Conservation (phyloP, 2,329 filamentous ascomycete species). For the Aspergillus nomiae region DNA sequence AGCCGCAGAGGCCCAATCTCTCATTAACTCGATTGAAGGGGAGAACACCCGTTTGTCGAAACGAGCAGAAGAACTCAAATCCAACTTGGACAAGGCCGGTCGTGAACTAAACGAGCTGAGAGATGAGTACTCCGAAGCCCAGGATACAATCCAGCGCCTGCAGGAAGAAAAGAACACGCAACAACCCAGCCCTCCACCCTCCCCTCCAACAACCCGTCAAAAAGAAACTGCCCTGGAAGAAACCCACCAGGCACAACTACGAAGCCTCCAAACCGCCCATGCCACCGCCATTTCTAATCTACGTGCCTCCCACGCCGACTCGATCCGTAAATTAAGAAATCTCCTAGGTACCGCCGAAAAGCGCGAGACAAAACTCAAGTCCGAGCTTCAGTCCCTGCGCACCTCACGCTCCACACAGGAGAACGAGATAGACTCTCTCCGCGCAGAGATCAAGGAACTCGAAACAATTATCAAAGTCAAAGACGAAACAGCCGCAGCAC, state of each 20-base stretch:
- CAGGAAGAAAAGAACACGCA: conserved; percentile 30
- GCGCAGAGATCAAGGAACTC: conserved; percentile 35
- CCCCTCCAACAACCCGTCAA: conserved; percentile 26
- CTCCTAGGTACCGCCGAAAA: conserved; percentile 36
- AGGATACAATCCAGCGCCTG: conserved; percentile 33
- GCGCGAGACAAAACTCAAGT: conserved; percentile 36
- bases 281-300: conserved; percentile 39
- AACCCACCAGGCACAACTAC: conserved; percentile 38
- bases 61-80: conserved; percentile 37
- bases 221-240: conserved; percentile 28
- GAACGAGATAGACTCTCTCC: conserved; percentile 30
- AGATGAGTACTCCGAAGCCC: conserved; percentile 34
- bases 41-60: conserved; percentile 42
- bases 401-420: conserved; percentile 23
- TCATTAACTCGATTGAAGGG: conserved; percentile 40
- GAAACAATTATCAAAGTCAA: conserved; percentile 40
- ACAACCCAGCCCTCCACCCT: conserved; percentile 33
- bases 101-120: conserved; percentile 32
- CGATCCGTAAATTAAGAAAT: conserved; percentile 38
- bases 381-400: conserved; percentile 35
- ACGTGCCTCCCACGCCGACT: conserved; percentile 40
- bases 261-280: conserved; percentile 40
- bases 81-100: conserved; percentile 34
- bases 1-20: conserved; percentile 37
- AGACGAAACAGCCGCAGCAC: conserved; percentile 40